Evolutionary conservation across 495 filamentous ascomycete species (phyloP).

Genomic region (Neurospora hispaniola): DNA sequence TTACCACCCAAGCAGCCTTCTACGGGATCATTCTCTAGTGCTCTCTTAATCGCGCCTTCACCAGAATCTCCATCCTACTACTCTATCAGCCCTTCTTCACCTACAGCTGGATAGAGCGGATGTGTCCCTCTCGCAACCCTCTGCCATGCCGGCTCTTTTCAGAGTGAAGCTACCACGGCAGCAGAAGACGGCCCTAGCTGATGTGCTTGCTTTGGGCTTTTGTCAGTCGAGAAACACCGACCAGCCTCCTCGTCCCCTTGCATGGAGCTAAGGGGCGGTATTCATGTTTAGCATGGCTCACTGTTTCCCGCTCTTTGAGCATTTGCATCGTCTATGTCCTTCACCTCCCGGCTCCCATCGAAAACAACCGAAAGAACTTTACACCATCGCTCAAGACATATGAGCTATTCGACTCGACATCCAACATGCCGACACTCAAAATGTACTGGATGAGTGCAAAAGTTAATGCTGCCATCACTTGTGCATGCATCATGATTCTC

Average conservation of each 20-base stretch:
- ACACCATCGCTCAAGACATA: not conserved
- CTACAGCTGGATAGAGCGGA: too few relatives aligned
- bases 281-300: not conserved
- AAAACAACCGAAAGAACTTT: not conserved
- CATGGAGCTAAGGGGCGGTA: not conserved
- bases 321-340: constrained; percentile 21
- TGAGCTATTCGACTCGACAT: constrained; percentile 11
- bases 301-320: constrained; percentile 1
- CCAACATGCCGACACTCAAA: constrained; percentile 16
- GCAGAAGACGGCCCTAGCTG: constrained; percentile 19
- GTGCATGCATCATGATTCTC: constrained; percentile 23
- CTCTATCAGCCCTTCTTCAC: too few relatives aligned
- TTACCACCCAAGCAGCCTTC: constrained; percentile 10
- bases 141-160: constrained; percentile 21
- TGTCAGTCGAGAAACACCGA: constrained; percentile 7
- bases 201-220: constrained; percentile 21
- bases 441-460: constrained; percentile 21
- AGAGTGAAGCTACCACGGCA: constrained; percentile 14
- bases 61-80: too few relatives aligned
- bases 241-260: not conserved
- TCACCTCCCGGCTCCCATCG: constrained; percentile 16
- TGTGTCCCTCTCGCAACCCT: constrained; percentile 20
- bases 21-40: constrained; percentile 21
- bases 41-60: constrained; percentile 16
- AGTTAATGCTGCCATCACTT: constrained; percentile 19